Base-by-base conservation (phyloP, 73 alveolate species). In the Paramecium caudatum region DNA sequence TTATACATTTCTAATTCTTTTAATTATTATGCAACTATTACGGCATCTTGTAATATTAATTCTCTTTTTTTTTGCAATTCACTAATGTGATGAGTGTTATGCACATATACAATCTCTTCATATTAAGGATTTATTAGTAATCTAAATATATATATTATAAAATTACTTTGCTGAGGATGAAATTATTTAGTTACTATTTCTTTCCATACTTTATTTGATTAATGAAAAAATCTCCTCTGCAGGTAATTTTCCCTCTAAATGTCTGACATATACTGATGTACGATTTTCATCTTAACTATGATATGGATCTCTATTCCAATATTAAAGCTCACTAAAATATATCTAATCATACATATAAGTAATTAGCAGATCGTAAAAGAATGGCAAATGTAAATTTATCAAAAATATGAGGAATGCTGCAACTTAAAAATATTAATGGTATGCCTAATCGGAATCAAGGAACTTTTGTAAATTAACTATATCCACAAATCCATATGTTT, bases 381-480 rank as follows among this genome's bases (percentile, higher is more conserved):
- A 74, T 27, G 88, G 88, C 30, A 74, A 41, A 23, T 27, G 47
- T 2, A 74, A 7, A 74, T 74, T 74, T 8, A 74, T 74, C 19
- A 74, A 25, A 74, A 74, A 74, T 27, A 74, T 74, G 8, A 74
- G 43, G 55, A 74, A 74, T 13, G 88, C 65, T 16, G 88, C 49
- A 34, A 74, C 21, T 74, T 74, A 74, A 45, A 39, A 74, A 30
- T 47, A 74, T 74, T 30, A n/a, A 15, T 65, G 34, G 9, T 43
- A 6, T 16, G 55, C 83, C 34, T 65, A 32, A 1, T 74, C 69
- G 3, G 13, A 12, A 39, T 30, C 25, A 30, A 41, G 19, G 32
- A 34, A 74, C 32, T 41, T 34, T 32, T 27, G 8, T 17, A 74
- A 13, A 21, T 63, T 41, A 1, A 19, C 65, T 17, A 74, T 37